Base-by-base conservation (phyloP, 2,329 filamentous ascomycete species). In the Aspergillus intermedius region DNA sequence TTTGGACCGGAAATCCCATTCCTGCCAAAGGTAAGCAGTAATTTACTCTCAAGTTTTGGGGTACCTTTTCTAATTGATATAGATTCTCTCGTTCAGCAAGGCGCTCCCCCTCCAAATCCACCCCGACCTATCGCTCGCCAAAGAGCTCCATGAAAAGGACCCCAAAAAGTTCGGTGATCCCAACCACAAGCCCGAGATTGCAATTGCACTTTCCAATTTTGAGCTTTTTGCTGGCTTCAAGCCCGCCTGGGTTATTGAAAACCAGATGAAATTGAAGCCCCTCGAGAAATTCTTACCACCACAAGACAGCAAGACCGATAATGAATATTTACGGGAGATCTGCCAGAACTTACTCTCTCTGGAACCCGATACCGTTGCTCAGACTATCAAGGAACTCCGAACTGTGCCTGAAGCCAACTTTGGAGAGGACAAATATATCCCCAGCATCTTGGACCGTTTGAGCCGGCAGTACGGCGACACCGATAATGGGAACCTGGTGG, bases 181-280 rank as follows among this genome's bases (percentile, higher is more conserved):
- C 2, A 90, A 90, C 64, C 86, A 90, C 73, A 90, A 90, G 68
- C 86, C 87, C 1, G 86, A 91, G 62, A 90, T 91, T 46, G 86
- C 86, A 1, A 72, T 91, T 1, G 86, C 86, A 0, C 69, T 90
- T 1, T 76, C 78, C 10, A 78, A 81, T 19, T 90, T 91, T 58
- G 86, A 90, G 64, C 81, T 86, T 0, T 90, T 91, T 57, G 83
- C 82, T 8, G 86, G 86, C 5, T 90, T 83, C 72, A 89, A 87
- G 60, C 81, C 84, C 0, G 69, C 86, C 0, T 60, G 67, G 8
- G 73, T 82, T 2, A 82, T 90, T 49, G 67, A 80, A 28, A 61
- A 72, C 0, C 67, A 88, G 1, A 76, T 88, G 59, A 59, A 61
- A 25, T 68, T 86, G 22, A 68, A 77, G 23, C 72, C 76, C 3